Base-by-base conservation (phyloP, 2,329 filamentous ascomycete species). In the Tricladium varicosporioides region DNA sequence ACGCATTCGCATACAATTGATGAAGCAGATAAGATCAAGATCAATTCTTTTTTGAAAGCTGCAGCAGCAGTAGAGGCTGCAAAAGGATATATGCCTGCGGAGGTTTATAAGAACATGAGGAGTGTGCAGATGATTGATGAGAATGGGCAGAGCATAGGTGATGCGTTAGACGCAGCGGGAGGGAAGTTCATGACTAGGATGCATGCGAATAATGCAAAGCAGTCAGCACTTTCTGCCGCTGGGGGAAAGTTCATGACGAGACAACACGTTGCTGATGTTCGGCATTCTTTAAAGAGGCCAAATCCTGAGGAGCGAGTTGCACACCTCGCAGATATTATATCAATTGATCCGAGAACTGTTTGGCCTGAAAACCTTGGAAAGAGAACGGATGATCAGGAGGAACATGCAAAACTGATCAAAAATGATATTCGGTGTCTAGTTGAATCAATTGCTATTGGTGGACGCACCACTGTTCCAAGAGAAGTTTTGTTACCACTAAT, bases 101-200 rank as follows among this genome's bases (percentile, higher is more conserved):
- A 59, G n/a, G 53, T 55, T 14, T 56, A 55, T 15, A 55, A 48
- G n/a, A 48, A 51, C 13, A 22, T 59, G 43, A 42, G 56, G 11
- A 48, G 53, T 22, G 56, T 59, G 5, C 33, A 51, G 36, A n/a
- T 59, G 16, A 2, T 51, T 13, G 45, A 50, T n/a, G 15, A 9
- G 16, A n/a, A 51, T 51, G 53, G 48, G 7, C 7, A 16, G 31
- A 40, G 31, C 11, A 16, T 36, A 33, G 48, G 44, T n/a, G 44
- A 51, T 50, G 52, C 56, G 8, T 42, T 59, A 5, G 56, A 52
- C 40, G 56, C 52, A 33, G 52, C 48, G 10, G 48, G 56, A 31
- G 56, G 56, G 15, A 59, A 53, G n/a, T 59, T 49, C 27, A 59
- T 59, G 48, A 59, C 52, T 8, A 42, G 56, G 18, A 46, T 48